Evolutionary conservation across 495 filamentous ascomycete species (phyloP).

Genomic region (Trichoderma gamsii): DNA sequence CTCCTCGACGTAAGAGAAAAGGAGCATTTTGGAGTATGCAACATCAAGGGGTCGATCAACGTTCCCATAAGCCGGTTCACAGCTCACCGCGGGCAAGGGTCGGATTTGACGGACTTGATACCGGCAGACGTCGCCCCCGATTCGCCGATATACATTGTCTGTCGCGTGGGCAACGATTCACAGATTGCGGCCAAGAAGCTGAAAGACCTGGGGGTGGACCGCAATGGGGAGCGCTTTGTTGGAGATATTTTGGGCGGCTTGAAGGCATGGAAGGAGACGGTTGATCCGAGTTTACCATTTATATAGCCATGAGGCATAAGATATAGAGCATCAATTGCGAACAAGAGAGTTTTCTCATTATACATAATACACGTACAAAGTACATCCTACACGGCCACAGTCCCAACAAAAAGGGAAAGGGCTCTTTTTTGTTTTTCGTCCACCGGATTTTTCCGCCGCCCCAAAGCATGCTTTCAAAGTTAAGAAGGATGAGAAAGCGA

Average conservation of each 20-base stretch:
- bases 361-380: constrained; percentile 3
- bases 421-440: neutral
- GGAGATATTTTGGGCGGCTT: constrained; percentile 79
- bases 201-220: constrained; percentile 59
- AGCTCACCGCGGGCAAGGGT: neutral
- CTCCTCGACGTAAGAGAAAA: constrained; percentile 79
- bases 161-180: constrained; percentile 83
- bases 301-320: constrained; percentile 30
- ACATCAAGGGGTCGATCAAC: constrained; percentile 66
- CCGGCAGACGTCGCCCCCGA: constrained; percentile 30
- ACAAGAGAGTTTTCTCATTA: constrained; percentile 12
- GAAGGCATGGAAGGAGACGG: constrained; percentile 71
- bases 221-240: constrained; percentile 52
- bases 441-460: neutral
- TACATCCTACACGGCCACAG: constrained; percentile 5
- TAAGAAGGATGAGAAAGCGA: neutral
- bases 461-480: neutral
- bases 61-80: constrained; percentile 50
- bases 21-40: constrained; percentile 78
- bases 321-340: constrained; percentile 26
- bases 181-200: constrained; percentile 68
- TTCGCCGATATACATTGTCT: constrained; percentile 66
- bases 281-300: constrained; percentile 66
- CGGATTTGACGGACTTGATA: constrained; percentile 38
- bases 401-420: neutral